Base-by-base conservation (phyloP, 2,329 filamentous ascomycete genomes). In the Cladosporium velox region DNA sequence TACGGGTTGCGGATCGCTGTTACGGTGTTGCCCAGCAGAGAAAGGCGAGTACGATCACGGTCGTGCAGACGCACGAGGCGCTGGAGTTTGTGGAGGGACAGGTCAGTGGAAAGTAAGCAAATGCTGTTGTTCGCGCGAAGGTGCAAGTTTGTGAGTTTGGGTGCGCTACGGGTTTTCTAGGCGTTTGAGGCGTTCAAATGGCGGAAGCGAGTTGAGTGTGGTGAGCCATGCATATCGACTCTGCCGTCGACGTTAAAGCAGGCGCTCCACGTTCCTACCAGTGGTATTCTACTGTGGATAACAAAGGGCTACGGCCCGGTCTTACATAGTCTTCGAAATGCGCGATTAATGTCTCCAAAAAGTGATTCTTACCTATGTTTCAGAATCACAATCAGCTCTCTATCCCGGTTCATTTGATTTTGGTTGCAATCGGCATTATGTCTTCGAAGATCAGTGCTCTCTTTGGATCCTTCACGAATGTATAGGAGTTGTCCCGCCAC, bases 1-100 rank as follows among this genome's bases (percentile, higher is more conserved):
- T 99, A 69, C 87, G 91, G 68, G 92, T 98, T 24, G 95, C 95
- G 3, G 93, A 98, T 82, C 96, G 97, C 82, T 97, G 94, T 80
- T 99, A 99, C 78, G 95, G 95, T 68, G 95, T 99, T 61, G 92
- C 91, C 61, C 98, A 94, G 79, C 72, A 84, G 70, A 94, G 93
- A 79, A 98, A 98, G 85, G 96, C 93, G 70, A 96, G 92, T 81
- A 91, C 88, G 47, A 96, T 99, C 74, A 92, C 95, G 80, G 94
- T 94, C 62, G 93, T 97, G 59, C 89, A 87, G 69, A 88, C 89
- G 65, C 92, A 97, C 70, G 91, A 95, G 73, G 95, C 95, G 32
- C 82, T 99, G 72, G 90, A 91, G 75, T 99, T 99, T 77, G 93
- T 99, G 14, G 94, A 98, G 77, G 94, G 93, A 24, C 92, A 96